A percentile compares a stretch with the other conserved stretches of the same genome.
These are phyloP conservation scores for Coelastrella sp. DNA, from an alignment of 139 green algal genomes.

Conservation along the genomic window DNA sequence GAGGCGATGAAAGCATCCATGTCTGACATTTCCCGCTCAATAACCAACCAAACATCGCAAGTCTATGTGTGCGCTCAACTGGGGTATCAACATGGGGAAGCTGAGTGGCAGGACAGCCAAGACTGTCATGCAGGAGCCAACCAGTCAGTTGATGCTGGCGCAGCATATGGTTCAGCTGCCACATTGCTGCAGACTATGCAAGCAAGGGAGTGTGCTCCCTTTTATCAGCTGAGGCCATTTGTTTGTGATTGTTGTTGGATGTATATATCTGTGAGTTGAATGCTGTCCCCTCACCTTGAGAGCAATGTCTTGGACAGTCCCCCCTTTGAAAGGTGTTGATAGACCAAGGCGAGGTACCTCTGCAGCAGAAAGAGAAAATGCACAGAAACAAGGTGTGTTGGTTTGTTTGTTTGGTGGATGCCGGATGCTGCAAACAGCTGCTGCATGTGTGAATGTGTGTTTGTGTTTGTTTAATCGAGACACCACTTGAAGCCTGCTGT, in stretches of 20 bases:
- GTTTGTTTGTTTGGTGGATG: not conserved
- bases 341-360: conserved; percentile 76
- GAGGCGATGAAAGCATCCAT: not conserved
- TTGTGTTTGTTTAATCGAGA: too few species aligned
- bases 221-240: not conserved
- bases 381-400: too few species aligned
- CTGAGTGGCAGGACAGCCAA: too few species aligned
- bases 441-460: not conserved
- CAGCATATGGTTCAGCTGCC: too few species aligned
- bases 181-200: too few species aligned
- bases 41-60: not conserved
- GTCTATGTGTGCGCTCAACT: not conserved
- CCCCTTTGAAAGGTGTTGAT: conserved; percentile 91
- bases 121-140: too few species aligned
- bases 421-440: not conserved
- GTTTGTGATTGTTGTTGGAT: not conserved
- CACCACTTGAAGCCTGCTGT: too few species aligned
- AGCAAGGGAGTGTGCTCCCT: too few species aligned
- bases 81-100: too few species aligned
- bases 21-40: not conserved
- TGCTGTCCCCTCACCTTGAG: conserved; percentile 9
- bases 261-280: too few species aligned
- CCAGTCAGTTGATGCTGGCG: too few species aligned
- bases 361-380: not conserved
- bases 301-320: conserved; percentile 85